Evolutionary conservation across 768 basidiomycete species (phyloP), one percentile per base, ranked within the genome.

Genomic region (Galerina marginata): DNA sequence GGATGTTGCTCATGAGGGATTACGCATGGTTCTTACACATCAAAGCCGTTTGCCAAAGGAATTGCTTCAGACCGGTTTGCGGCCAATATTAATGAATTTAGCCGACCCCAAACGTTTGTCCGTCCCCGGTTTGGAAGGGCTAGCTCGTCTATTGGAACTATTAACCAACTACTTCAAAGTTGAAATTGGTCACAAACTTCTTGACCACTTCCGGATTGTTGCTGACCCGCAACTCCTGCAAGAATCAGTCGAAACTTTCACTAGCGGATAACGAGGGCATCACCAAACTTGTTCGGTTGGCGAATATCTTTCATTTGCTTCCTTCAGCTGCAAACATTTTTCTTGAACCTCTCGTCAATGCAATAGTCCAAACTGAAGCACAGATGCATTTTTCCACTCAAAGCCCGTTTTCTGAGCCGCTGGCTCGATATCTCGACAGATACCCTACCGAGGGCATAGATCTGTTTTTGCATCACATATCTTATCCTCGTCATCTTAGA

Each of bases 161-260:
- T 77, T 99, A 56, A 97, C 95, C 40, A 98, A 98, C 73, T 99
- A 99, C 77, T 99, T 99, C 87, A 99, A 98, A 74, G 96, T 99
- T 15, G 97, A 99, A 78, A 99, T 99, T 60, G 97, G 97, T 0
- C 87, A 93, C 73, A 99, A 99, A 75, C 86, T 99, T 6, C 81
- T 99, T 20, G 97, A 99, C 68, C 97, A 99, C 72, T 98, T 96
- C 77, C 89, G 90, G 44, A 87, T 91, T 39, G 90, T 99, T 20
- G 93, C 96, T 25, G 95, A 96, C 68, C 90, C 93, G 12, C 88
- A 89, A 64, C 89, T 93, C 79, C 82, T 98, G 26, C 83, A 85
- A 58, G 87, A 86, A 48, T 91, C 95, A n/a, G 0, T 88, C 94
- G 0, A 86, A 87, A 59, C 82, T 91, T 4, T 92, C 95, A 1